Evolutionary conservation across 2,329 filamentous ascomycete genomes (phyloP).

Genomic region (Fusarium beomiforme): DNA sequence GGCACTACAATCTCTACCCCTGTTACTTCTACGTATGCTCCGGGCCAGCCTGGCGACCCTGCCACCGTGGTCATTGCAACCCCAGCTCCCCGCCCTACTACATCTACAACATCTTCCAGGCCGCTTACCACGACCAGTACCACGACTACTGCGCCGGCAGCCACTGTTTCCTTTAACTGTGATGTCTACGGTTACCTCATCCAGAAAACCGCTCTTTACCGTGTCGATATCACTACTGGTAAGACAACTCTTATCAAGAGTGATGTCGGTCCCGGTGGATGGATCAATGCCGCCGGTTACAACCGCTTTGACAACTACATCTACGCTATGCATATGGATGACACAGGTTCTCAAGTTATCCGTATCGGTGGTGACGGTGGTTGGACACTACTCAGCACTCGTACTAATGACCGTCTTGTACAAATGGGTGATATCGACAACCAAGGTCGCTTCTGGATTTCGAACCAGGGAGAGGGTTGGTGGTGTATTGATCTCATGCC

Average conservation of each 20-base stretch:
- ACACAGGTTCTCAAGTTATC: conserved; percentile 33
- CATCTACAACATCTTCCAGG: conserved; percentile 1
- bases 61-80: conserved; percentile 26
- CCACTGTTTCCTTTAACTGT: conserved; percentile 18
- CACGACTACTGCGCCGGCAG: background rate
- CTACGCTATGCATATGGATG: conserved; percentile 26
- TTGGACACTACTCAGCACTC: conserved; percentile 25
- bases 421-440: conserved; percentile 41
- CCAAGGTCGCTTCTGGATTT: conserved; percentile 37
- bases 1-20: conserved; percentile 15
- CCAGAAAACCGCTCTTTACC: conserved; percentile 27
- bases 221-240: conserved; percentile 27
- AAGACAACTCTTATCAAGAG: conserved; percentile 28
- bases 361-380: conserved; percentile 35
- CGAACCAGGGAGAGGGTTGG: conserved; percentile 34
- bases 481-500: conserved; percentile 38
- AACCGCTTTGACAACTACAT: conserved; percentile 37
- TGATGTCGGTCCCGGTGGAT: conserved; percentile 31
- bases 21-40: conserved; percentile 13
- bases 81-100: conserved; percentile 7
- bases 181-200: conserved; percentile 35
- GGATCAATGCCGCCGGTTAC: conserved; percentile 37
- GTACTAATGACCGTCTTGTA: conserved; percentile 23
- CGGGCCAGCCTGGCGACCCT: conserved; percentile 6
- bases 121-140: conserved; percentile 3